phyloP scores from a whole-genome alignment of 129 eudicot genomes.

The Lonicera japonica region DNA sequence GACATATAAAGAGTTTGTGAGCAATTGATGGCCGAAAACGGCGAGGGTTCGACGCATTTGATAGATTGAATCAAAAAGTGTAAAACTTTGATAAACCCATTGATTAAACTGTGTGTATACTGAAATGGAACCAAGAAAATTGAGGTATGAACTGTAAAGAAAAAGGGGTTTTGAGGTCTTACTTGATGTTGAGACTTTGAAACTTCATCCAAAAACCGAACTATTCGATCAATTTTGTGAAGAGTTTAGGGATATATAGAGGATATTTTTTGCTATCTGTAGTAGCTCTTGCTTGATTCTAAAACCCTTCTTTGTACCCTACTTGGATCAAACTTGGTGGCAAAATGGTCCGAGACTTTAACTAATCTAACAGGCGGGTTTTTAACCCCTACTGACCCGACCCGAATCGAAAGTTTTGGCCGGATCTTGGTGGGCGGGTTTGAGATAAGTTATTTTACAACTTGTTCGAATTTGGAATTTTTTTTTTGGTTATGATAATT shows the following conservation, averaged over 20 bases:
- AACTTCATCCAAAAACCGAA: not conserved
- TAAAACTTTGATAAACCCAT: not conserved
- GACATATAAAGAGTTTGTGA: constrained; percentile 22
- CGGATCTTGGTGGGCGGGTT: no score
- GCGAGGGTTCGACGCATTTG: constrained; percentile 46
- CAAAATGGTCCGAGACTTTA: no score
- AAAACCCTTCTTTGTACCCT: constrained; percentile 4
- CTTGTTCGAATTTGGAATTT: no score
- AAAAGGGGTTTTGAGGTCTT: not conserved
- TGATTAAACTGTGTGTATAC: not conserved
- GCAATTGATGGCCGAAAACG: constrained; percentile 26
- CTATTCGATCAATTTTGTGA: not conserved
- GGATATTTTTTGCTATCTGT: no score
- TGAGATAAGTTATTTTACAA: no score
- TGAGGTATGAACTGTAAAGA: not conserved
- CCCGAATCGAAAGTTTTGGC: no score
- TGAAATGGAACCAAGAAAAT: not conserved
- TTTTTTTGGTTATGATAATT: no score
- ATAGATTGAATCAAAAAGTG: not conserved
- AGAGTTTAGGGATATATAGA: no score
- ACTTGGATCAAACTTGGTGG: no score
- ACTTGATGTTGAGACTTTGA: not conserved
- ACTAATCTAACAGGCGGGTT: no score
- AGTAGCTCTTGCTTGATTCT: not conserved
- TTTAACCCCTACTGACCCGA: no score